Base-by-base conservation (phyloP, 805 yeast species). In the Metschnikowia aberdeeniae region DNA sequence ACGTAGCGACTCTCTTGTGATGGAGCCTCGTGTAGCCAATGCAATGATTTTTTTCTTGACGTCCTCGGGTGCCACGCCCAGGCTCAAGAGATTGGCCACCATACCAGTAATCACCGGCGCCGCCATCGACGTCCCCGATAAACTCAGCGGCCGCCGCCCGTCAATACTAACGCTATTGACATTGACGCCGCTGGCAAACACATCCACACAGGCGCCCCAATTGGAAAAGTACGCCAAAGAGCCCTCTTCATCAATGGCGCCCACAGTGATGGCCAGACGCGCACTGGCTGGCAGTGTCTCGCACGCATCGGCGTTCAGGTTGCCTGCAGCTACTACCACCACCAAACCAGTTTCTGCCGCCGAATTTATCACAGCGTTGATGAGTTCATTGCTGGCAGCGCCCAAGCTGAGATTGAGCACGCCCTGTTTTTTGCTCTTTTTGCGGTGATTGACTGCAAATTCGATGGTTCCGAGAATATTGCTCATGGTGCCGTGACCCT, bases 161-260 rank as follows among this genome's bases (percentile, higher is more conserved):
- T 58, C 53, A 33, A 67, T 68, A 9, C 78, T 70, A 11, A 84
- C 70, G 44, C 90, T 83, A 24, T 71, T 67, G 3, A 89, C 83
- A 12, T 69, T 67, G 0, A 82, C 82, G 0, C 98, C 98, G 39
- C 92, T 79, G 0, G 97, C 89, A 64, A 86, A 84, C 1, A 88
- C 72, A 58, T 88, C 89, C 6, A 90, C 95, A 63, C 97, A 92
- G n/a, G 73, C 70, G 0, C 98, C 97, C 89, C 90, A 87, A 59
- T 92, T 90, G n/a, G 93, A 78, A 56, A 92, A 90, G 10, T 75
- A 58, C 0, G 97, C 95, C 30, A 89, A 70, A 3, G 71, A 55
- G 55, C 88, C 95, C 5, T 73, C 73, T 14, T 75, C 59, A 57
- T 89, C 92, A 41, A 89, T 80, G 3, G 97, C 95, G 1, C 97